phyloP scores from a whole-genome alignment of 768 basidiomycete species.

The Lanmaoa rubissima region DNA sequence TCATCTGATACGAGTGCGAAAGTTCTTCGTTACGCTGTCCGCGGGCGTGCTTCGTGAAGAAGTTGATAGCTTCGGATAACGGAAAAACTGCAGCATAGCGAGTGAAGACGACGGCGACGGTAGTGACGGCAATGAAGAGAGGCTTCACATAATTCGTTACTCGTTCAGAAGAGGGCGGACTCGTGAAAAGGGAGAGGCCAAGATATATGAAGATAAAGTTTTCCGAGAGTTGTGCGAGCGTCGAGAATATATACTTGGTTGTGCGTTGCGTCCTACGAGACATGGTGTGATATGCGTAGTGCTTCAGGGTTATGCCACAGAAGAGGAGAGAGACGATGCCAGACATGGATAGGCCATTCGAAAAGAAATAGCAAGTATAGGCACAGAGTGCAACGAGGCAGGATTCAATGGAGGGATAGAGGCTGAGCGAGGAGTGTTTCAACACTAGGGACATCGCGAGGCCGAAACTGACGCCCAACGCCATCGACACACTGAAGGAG shows the following conservation, averaged over 20 bases:
- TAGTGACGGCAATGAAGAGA: slow-evolving; percentile 88
- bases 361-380: slow-evolving; percentile 98
- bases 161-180: slow-evolving; percentile 70
- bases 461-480: slow-evolving; percentile 88
- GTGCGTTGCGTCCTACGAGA: slow-evolving; percentile 90
- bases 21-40: slow-evolving; percentile 88
- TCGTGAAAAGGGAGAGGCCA: slow-evolving; percentile 94
- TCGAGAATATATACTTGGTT: slow-evolving; percentile 93
- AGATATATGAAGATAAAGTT: slow-evolving; percentile 99
- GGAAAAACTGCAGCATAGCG: slow-evolving; percentile 97
- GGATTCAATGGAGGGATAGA: slow-evolving; percentile 94
- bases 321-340: slow-evolving; percentile 98
- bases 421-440: slow-evolving; percentile 86
- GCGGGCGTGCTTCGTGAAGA: slow-evolving; percentile 79
- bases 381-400: slow-evolving; percentile 93
- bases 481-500: slow-evolving; percentile 93
- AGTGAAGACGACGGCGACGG: slow-evolving; percentile 90
- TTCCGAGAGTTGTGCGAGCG: slow-evolving; percentile 91
- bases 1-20: slow-evolving; percentile 98
- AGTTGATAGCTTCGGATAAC: slow-evolving; percentile 90
- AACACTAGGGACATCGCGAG: slow-evolving; percentile 87
- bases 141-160: slow-evolving; percentile 91
- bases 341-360: slow-evolving; percentile 91
- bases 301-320: slow-evolving; percentile 98
- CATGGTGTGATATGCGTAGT: slow-evolving; percentile 99